A percentile compares a stretch with the other conserved stretches of the same genome.
Evolutionary conservation across 176 grass and related monocot genomes (phyloP).

Genomic region (Calamus simplicifolius): DNA sequence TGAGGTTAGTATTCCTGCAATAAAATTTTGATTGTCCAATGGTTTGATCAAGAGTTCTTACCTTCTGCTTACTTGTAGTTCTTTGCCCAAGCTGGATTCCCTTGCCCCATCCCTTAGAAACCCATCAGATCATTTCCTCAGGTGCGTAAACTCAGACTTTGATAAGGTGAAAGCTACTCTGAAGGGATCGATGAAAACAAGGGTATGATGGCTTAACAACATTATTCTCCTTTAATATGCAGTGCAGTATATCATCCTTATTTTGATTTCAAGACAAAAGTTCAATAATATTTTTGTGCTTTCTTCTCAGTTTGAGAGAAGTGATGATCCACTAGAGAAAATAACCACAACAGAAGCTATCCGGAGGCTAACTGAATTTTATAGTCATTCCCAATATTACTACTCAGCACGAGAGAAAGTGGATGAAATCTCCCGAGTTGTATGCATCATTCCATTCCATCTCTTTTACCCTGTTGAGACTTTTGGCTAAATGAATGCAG

Average conservation of each 20-base stretch:
- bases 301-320: conserved; percentile 52
- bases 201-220: conserved; percentile 21
- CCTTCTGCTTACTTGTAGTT: conserved; percentile 25
- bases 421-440: conserved; percentile 70
- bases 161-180: conserved; percentile 99
- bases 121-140: conserved; percentile 92
- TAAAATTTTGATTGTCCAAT: too few species aligned
- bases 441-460: conserved; percentile 27
- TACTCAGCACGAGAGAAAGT: conserved; percentile 52
- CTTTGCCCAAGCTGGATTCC: conserved; percentile 91
- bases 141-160: conserved; percentile 87
- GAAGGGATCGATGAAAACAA: conserved; percentile 84
- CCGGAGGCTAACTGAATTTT: conserved; percentile 58
- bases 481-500: neutral
- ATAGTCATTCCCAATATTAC: conserved; percentile 58
- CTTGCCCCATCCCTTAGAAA: conserved; percentile 77
- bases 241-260: neutral
- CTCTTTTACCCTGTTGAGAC: too few species aligned
- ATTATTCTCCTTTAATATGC: too few species aligned
- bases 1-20: conserved; percentile 32
- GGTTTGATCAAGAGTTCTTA: neutral
- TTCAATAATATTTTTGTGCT: neutral
- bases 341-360: conserved; percentile 67
- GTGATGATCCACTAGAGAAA: conserved; percentile 69
- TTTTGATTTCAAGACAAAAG: neutral